Evolutionary conservation across 2,329 filamentous ascomycete species (phyloP), one percentile per base, ranked within the genome.

Genomic region (Trichothecium roseum): DNA sequence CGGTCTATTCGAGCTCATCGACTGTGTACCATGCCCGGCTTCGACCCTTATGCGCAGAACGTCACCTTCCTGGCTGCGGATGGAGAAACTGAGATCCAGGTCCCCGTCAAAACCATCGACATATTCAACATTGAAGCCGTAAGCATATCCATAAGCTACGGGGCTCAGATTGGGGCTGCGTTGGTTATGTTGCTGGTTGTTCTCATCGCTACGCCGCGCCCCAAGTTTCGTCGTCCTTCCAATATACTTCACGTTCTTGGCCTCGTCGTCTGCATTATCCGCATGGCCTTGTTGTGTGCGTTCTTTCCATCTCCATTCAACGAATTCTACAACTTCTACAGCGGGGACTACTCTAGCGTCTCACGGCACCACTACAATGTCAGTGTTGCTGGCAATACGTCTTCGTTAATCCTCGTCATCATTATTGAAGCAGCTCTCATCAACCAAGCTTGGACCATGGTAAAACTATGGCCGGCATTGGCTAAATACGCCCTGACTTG

Each of bases 161-260:
- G 73, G 35, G 60, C 70, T 14, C 83, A 89, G 53, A 66, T 87
- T 35, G 84, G 84, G 20, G 74, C 81, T 17, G 74, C 72, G 32
- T 43, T 79, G 38, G 58, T 81, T 40, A 72, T 86, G 48, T 62
- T 88, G 14, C 45, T 81, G 30, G 64, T 82, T 20, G 61, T 88
- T 3, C 58, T 86, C 9, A 49, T 80, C 39, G 68, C 88, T 54
- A 87, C 83, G 1, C 73, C 74, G 15, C 53, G 63, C 0, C 64
- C 74, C 44, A 86, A 84, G 53, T 72, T 83, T 40, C 60, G 62
- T 35, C 78, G 79, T 2, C 51, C 65, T 0, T 69, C 84, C 15
- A 83, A 82, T 52, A 49, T 78, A 42, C 62, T 87, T 47, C 86
- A 88, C 51, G 45, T 71, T 15, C 40, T 67, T 17, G 72, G 73